A percentile compares a stretch with the other conserved stretches of the same genome.
These are phyloP conservation scores for Quercus agrifolia DNA, from an alignment of 306 rosid species.

Conservation along the genomic window DNA sequence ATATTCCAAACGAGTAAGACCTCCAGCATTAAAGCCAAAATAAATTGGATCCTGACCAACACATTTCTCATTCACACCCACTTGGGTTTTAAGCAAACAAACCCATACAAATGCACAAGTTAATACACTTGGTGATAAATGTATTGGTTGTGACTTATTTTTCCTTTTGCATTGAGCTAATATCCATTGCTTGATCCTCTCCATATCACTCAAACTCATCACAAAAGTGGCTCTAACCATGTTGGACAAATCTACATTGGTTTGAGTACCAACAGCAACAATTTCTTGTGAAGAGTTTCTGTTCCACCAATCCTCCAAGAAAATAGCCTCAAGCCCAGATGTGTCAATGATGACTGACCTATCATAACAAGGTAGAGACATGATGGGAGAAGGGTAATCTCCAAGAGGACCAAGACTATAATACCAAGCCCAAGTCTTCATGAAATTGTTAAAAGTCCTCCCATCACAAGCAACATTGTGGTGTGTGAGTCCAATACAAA, in stretches of 20 bases:
- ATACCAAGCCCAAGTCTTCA: slow-evolving; percentile 46
- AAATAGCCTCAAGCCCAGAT: slow-evolving; percentile 22
- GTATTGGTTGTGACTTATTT: slow-evolving; percentile 18
- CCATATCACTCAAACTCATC: slow-evolving; percentile 26
- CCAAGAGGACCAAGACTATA: neutral
- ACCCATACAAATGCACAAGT: slow-evolving; percentile 48
- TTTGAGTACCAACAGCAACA: neutral
- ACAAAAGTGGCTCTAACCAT: slow-evolving; percentile 36
- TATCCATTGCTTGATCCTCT: slow-evolving; percentile 28
- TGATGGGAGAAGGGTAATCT: neutral
- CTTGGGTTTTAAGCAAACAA: slow-evolving; percentile 33
- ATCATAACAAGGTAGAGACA: slow-evolving; percentile 18
- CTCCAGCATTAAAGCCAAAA: slow-evolving; percentile 53
- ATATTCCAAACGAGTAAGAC: slow-evolving; percentile 33
- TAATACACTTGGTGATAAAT: slow-evolving; percentile 41
- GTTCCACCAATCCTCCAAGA: slow-evolving; percentile 43
- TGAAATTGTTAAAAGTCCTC: slow-evolving; percentile 50
- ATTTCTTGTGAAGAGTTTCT: neutral
- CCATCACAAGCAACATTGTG: slow-evolving; percentile 37
- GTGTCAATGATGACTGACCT: slow-evolving; percentile 34
- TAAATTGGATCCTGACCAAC: slow-evolving; percentile 9
- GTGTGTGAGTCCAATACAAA: slow-evolving; percentile 41
- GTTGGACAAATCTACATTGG: neutral
- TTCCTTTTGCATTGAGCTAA: slow-evolving; percentile 12
- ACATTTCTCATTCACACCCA: neutral